A percentile compares a stretch with the other conserved stretches of the same genome.
phyloP scores from a whole-genome alignment of 768 basidiomycete species.

The Suillus bovinus region DNA sequence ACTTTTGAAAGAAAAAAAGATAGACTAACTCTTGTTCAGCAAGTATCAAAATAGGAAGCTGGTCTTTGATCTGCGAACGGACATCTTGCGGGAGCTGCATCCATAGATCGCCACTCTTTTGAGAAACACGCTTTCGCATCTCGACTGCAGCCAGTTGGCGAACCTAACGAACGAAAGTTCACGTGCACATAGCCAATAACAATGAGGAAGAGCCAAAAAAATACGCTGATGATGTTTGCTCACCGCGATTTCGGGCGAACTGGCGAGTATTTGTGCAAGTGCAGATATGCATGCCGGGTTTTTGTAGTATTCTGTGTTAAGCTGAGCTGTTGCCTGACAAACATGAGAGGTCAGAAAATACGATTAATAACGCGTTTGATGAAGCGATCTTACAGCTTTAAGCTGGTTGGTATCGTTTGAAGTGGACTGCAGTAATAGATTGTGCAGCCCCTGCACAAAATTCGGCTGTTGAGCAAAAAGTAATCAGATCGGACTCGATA shows the following conservation, averaged over 20 bases:
- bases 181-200: not conserved
- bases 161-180: slow-evolving; percentile 50
- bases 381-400: slow-evolving; percentile 70
- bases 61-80: slow-evolving; percentile 82
- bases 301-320: slow-evolving; percentile 94
- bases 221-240: slow-evolving; percentile 34
- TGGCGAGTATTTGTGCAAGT: slow-evolving; percentile 83
- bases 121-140: slow-evolving; percentile 86
- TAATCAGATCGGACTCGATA: slow-evolving; percentile 12
- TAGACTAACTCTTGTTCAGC: slow-evolving; percentile 70
- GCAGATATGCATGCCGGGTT: slow-evolving; percentile 88
- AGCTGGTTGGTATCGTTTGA: slow-evolving; percentile 82
- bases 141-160: slow-evolving; percentile 98
- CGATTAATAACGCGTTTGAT: slow-evolving; percentile 27
- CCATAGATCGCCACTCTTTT: slow-evolving; percentile 85
- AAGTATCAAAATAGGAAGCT: slow-evolving; percentile 77
- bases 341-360: slow-evolving; percentile 13
- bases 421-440: slow-evolving; percentile 81
- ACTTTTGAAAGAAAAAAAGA: not conserved
- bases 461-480: slow-evolving; percentile 44
- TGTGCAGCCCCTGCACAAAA: slow-evolving; percentile 81
- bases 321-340: slow-evolving; percentile 79
- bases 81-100: slow-evolving; percentile 60
- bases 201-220: slow-evolving; percentile 11
- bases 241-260: slow-evolving; percentile 81